Base-by-base conservation (phyloP, 345 rosid genomes). In the Eucalyptus sideroxylon region DNA sequence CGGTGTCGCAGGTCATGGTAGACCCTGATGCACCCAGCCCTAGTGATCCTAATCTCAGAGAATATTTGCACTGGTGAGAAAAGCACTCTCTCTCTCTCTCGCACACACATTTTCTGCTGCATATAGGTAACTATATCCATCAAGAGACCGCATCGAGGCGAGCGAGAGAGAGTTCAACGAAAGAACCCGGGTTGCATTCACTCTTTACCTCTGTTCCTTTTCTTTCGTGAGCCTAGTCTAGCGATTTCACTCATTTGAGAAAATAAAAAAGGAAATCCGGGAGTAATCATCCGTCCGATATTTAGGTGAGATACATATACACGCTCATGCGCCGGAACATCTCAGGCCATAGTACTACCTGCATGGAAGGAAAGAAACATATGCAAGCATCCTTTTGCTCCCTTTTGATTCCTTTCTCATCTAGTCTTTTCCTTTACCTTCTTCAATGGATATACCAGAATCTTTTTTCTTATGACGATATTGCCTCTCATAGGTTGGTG, bases 1-100 rank as follows among this genome's bases (percentile, higher is more conserved):
- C 24, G 16, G n/a, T 60, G 21, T 23, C 89, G 88, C 90, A 96
- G 96, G 95, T 94, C 40, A 94, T 96, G 98, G 96, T 95, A 50
- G 98, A 96, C 88, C 96, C 98, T 50, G 96, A 96, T 89, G 95
- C 98, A 10, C 96, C 98, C 42, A 96, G 95, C 91, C 96, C 98
- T 26, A 95, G 98, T 86, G 94, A 95, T 47, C 98, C 96, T 6
- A 89, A 40, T 89, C 92, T 94, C 11, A 91, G 94, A 81, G 98
- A 95, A 89, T 96, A 96, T 89, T 89, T 95, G 93, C 96, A 95
- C 87, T 95, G 96, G 96, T 96, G 37, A 80, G 42, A n/a, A 44
- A 80, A 80, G 47, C 44, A 17, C 14, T 34, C 82, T 5, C 82
- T 34, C 82, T 5, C 82, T 5, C 44, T 21, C 47, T 40, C 83